Evolutionary conservation across 1,139 yeast genomes (phyloP).

Genomic region (Suhomyces anneliseae): DNA sequence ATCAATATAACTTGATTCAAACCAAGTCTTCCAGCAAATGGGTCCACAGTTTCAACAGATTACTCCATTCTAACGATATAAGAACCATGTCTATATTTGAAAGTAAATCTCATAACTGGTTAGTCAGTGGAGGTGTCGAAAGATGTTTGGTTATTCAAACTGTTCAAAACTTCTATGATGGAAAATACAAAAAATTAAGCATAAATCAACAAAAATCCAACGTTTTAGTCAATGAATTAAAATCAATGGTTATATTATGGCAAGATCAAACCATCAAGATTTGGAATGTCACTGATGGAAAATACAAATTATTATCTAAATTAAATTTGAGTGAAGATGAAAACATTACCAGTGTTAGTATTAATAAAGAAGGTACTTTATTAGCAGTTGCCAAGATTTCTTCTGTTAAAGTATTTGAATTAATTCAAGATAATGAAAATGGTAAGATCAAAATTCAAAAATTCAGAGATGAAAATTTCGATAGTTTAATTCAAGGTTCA

Average conservation of each 20-base stretch:
- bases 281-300: constrained; percentile 60
- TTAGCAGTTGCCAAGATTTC: constrained; percentile 72
- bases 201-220: constrained; percentile 63
- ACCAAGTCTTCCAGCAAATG: constrained; percentile 52
- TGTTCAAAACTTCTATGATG: constrained; percentile 66
- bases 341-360: constrained; percentile 68
- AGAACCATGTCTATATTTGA: constrained; percentile 75
- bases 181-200: constrained; percentile 71
- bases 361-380: constrained; percentile 64
- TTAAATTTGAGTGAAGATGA: constrained; percentile 74
- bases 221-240: constrained; percentile 47
- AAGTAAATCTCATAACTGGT: constrained; percentile 64
- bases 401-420: constrained; percentile 66
- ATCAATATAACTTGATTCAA: constrained; percentile 53
- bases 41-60: constrained; percentile 76
- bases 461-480: constrained; percentile 50
- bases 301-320: constrained; percentile 60
- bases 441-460: constrained; percentile 52
- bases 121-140: constrained; percentile 91
- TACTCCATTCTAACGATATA: constrained; percentile 87
- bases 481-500: constrained; percentile 55
- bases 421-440: constrained; percentile 24
- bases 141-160: constrained; percentile 74
- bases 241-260: constrained; percentile 69
- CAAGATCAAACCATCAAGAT: constrained; percentile 78